Conservation (phyloP, 805 yeast species). For the Myxozyma nipponensis region DNA sequence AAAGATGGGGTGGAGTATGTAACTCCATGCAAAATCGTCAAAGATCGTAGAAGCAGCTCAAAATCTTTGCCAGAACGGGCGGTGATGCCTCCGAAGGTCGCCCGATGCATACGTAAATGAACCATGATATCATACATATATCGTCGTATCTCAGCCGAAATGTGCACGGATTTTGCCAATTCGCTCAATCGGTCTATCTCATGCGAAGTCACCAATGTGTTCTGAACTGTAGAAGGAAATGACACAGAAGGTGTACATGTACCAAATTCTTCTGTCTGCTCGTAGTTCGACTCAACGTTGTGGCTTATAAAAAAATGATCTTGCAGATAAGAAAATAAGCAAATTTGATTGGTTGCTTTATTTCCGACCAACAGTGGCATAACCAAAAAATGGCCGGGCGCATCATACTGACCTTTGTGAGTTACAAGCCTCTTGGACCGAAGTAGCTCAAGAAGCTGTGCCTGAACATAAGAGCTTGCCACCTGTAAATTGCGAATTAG, state of each 20-base stretch:
- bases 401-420: conserved; percentile 6
- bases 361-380: conserved; percentile 12
- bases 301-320: conserved; percentile 25
- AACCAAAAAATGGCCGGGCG: conserved; percentile 20
- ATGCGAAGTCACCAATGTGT: neutral
- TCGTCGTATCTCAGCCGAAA: conserved; percentile 49
- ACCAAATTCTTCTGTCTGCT: neutral
- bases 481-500: conserved; percentile 17
- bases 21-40: conserved; percentile 44
- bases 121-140: conserved; percentile 57
- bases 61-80: conserved; percentile 46
- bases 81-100: conserved; percentile 51
- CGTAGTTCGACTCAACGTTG: conserved; percentile 4
- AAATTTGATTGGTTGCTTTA: neutral
- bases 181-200: neutral
- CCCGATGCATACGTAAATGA: conserved; percentile 52
- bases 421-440: conserved; percentile 11
- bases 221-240: neutral
- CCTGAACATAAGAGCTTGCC: conserved; percentile 23
- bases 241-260: conserved; percentile 6
- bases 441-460: conserved; percentile 23
- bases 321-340: conserved; percentile 21
- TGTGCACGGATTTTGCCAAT: conserved; percentile 32
- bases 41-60: conserved; percentile 38
- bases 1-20: conserved; percentile 51